Conservation (phyloP, 306 rosid genomes). For the Trifolium fragiferum region DNA sequence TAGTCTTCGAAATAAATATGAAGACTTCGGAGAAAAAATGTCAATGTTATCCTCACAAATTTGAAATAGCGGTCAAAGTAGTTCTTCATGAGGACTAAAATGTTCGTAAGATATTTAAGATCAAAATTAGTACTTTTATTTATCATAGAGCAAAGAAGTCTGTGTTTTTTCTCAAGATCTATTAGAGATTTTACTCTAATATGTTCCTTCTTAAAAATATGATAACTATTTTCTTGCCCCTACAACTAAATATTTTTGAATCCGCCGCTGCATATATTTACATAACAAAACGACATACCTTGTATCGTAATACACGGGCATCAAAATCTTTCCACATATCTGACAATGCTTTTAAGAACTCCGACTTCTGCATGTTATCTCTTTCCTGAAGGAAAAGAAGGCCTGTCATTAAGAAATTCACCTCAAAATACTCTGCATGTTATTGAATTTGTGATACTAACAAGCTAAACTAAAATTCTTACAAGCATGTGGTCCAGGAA, state of each 20-base stretch:
- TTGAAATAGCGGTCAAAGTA: neutral
- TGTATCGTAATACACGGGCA: conserved; percentile 92
- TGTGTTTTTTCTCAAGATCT: neutral
- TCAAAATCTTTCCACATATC: conserved; percentile 99
- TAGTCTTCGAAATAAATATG: neutral
- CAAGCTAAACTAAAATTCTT: conserved; percentile 54
- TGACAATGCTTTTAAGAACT: conserved; percentile 90
- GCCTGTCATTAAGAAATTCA: conserved; percentile 30
- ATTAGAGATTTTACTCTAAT: neutral
- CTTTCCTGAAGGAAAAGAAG: conserved; percentile 75
- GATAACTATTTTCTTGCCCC: neutral
- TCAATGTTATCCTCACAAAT: conserved; percentile 1
- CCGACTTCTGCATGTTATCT: conserved; percentile 99
- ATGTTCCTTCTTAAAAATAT: neutral
- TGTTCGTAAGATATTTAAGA: neutral
- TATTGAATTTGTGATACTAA: conserved; percentile 28
- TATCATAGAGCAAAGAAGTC: neutral
- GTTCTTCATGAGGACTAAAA: neutral
- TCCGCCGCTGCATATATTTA: neutral
- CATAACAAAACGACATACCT: conserved; percentile 63
- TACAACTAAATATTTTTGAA: neutral
- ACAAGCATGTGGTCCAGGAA: conserved; percentile 99
- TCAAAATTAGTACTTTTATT: neutral
- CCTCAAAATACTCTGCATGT: conserved; percentile 34
- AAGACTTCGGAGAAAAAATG: neutral